These are phyloP conservation scores for Nitzschia inconspicua DNA, from an alignment of 108 stramenopile species.

Conservation along the genomic window DNA sequence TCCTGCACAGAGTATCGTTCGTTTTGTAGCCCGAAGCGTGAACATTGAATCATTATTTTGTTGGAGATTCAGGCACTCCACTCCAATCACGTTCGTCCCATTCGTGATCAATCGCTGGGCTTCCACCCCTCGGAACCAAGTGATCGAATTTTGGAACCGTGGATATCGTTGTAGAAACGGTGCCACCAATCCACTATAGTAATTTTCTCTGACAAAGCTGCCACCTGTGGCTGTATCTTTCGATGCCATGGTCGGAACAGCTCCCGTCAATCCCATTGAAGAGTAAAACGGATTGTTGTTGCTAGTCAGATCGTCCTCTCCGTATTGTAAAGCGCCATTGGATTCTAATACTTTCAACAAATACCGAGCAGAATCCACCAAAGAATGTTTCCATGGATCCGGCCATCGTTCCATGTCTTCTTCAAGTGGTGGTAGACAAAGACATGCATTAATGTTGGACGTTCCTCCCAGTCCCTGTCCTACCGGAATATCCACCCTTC, in stretches of 20 bases:
- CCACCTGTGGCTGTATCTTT: not conserved
- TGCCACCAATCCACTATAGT: conserved; percentile 51
- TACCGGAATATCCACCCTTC: conserved; percentile 51
- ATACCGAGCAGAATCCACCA: conserved; percentile 3
- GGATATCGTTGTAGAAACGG: conserved; percentile 51
- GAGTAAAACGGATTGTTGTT: conserved; percentile 6
- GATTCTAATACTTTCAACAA: conserved; percentile 13
- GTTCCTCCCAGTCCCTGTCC: conserved; percentile 66
- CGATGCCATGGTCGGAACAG: conserved; percentile 2
- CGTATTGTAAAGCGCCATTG: conserved; percentile 24
- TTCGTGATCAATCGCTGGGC: conserved; percentile 51
- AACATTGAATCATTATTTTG: not conserved
- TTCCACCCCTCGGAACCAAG: conserved; percentile 40
- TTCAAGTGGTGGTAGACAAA: conserved; percentile 37
- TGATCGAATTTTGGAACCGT: conserved; percentile 26
- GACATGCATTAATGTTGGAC: conserved; percentile 73
- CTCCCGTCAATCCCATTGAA: not conserved
- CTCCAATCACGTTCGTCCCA: conserved; percentile 5
- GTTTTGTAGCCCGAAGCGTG: conserved; percentile 1
- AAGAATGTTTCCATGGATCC: conserved; percentile 33
- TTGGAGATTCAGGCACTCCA: conserved; percentile 26
- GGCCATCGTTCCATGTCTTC: conserved; percentile 63
- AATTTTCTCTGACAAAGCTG: conserved; percentile 40
- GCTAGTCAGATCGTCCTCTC: not conserved
- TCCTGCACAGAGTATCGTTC: conserved; percentile 60